Evolutionary conservation across 2,329 filamentous ascomycete genomes (phyloP), one percentile per base, ranked within the genome.

Genomic region (Sclerotinia subarctica): DNA sequence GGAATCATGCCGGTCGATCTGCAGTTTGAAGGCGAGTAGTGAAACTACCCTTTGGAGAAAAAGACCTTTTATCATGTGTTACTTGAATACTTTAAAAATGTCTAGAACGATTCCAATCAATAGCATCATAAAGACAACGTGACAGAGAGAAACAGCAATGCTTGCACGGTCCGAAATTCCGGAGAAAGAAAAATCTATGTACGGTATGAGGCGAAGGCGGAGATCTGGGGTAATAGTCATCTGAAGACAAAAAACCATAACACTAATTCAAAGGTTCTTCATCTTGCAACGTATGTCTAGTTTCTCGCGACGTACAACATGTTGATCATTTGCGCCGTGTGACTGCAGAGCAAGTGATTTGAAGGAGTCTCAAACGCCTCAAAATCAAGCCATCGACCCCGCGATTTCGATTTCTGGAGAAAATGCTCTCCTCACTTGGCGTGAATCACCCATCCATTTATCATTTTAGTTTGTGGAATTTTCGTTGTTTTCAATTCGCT

Each of bases 151-250:
- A 63, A 32, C 5, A 63, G 21, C 5, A 51, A 52, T 63, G 46
- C 46, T 51, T 63, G 17, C n/a, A 42, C 59, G 59, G 59, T 63
- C 59, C 59, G 59, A 63, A 63, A 38, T 51, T n/a, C 59, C 59
- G 29, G 59, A 15, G 47, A 38, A 47, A 62, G 26, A n/a, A 42
- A 42, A 13, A 35, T 63, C 13, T 29, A 21, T 49, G 32, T 62
- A 26, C 17, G 7, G 32, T 42, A 15, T 38, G 59, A 52, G 59
- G 46, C 29, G 59, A 63, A 35, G 26, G 59, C 35, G 59, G 29
- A 51, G 46, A 63, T 63, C 46, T 63, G 59, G 32, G 59, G 59
- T 63, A 51, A 63, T 26, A 63, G 59, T 51, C 59, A 63, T 42
- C 59, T 42, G 59, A 63, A 63, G 32, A 8, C 26, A 26, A 38